Evolutionary conservation across 306 rosid genomes (phyloP).

Genomic region (Citrullus colocynthis): DNA sequence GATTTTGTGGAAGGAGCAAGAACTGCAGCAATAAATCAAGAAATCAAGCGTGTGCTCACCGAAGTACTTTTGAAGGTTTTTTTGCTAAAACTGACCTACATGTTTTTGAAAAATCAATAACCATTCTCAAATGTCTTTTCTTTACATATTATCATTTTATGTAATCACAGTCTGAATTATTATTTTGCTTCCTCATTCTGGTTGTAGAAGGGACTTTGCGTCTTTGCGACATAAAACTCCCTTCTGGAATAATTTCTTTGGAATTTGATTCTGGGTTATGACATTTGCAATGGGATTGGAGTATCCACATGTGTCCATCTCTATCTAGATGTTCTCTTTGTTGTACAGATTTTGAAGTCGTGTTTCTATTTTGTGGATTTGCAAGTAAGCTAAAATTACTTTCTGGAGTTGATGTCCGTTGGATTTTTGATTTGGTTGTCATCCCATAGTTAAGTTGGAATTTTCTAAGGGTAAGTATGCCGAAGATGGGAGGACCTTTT

Average conservation of each 20-base stretch:
- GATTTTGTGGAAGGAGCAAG: constrained; percentile 63
- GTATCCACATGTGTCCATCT: neutral
- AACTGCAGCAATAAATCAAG: constrained; percentile 79
- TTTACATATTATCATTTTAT: neutral
- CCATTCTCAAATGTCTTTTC: neutral
- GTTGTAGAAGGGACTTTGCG: neutral
- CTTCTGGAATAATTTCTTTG: neutral
- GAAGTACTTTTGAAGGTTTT: constrained; percentile 84
- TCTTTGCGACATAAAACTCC: neutral
- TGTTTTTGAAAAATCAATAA: neutral
- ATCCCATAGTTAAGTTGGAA: neutral
- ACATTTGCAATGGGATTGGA: neutral
- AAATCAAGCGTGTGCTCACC: constrained; percentile 79
- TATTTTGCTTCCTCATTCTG: neutral
- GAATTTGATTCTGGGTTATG: neutral
- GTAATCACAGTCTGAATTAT: neutral
- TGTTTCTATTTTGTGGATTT: neutral
- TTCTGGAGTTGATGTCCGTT: neutral
- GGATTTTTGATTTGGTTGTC: neutral
- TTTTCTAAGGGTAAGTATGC: too few relatives aligned
- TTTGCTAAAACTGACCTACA: neutral
- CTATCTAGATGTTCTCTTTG: neutral
- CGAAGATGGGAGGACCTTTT: neutral
- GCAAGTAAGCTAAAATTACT: neutral
- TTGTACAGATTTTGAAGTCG: neutral